Evolutionary conservation across 2,329 filamentous ascomycete species (phyloP).

Genomic region (Xylaria sp.): DNA sequence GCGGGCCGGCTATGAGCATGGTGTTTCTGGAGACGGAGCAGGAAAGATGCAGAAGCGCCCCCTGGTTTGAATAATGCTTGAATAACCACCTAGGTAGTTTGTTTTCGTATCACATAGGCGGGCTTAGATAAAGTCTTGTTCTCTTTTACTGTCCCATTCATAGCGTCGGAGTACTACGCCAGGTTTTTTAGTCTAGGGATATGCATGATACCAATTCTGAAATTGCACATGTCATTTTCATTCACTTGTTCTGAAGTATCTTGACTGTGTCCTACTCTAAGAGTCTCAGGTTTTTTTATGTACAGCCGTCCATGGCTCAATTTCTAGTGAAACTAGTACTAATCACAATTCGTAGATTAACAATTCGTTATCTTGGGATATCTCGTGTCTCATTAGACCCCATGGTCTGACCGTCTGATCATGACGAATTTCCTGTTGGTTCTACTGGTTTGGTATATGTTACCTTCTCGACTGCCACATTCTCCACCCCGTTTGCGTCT

Average conservation of each 20-base stretch:
- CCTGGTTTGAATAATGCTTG: conserved; percentile 27
- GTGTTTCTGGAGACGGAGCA: conserved; percentile 25
- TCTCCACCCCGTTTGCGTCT: conserved; percentile 79
- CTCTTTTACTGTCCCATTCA: conserved; percentile 34
- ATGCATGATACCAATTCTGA: conserved; percentile 33
- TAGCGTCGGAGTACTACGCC: conserved; percentile 43
- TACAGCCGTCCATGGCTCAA: too few species aligned
- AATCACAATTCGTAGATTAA: conserved; percentile 24
- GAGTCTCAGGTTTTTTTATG: too few species aligned
- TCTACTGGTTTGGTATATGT: conserved; percentile 82
- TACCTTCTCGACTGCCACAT: conserved; percentile 85
- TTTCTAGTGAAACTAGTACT: background rate
- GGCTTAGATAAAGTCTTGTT: conserved; percentile 21
- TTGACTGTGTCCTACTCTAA: background rate
- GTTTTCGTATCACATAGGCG: background rate
- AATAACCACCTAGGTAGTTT: background rate
- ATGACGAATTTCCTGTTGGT: conserved; percentile 61
- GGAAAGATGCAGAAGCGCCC: background rate
- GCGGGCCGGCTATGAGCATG: conserved; percentile 24
- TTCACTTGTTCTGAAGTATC: background rate
- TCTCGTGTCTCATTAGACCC: conserved; percentile 32
- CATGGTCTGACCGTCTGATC: conserved; percentile 46
- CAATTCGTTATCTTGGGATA: conserved; percentile 32
- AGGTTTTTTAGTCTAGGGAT: conserved; percentile 16
- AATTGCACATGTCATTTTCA: background rate